Conservation (phyloP, 164 flowering plant genomes). For the Chimonanthus salicifolius region DNA sequence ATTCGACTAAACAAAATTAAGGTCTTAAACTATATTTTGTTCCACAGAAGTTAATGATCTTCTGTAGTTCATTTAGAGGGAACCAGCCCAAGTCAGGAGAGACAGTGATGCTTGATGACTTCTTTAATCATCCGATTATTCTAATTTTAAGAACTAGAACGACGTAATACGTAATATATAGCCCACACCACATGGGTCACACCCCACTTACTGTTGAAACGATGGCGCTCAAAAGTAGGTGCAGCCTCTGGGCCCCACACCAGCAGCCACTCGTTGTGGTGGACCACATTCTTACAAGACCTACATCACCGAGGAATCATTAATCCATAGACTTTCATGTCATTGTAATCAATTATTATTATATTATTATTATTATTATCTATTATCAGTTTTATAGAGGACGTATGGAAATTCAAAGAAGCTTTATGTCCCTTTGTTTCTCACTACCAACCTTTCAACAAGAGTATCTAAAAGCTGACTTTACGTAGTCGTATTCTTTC, state of each 20-base stretch:
- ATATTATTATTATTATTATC: no score
- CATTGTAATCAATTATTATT: neutral
- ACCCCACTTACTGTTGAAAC: neutral
- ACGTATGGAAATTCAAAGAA: neutral
- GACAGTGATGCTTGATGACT: neutral
- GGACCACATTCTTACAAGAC: no score
- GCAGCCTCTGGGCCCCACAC: no score
- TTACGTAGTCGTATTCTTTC: constrained; percentile 8
- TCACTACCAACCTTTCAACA: neutral
- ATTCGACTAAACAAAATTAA: no score
- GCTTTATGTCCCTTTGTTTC: neutral
- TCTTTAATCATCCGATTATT: no score
- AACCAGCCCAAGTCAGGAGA: neutral
- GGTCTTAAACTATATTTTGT: no score
- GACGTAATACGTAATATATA: neutral
- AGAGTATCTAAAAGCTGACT: neutral
- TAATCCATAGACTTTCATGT: no score
- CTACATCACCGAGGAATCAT: no score
- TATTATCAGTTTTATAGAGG: neutral
- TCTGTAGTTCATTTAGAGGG: no score
- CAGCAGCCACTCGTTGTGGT: no score
- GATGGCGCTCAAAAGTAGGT: no score
- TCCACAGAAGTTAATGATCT: no score
- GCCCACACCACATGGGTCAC: neutral
- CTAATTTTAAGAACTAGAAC: neutral